Base-by-base conservation (phyloP, 148 eudicot genomes). In the Camellia sinensis region DNA sequence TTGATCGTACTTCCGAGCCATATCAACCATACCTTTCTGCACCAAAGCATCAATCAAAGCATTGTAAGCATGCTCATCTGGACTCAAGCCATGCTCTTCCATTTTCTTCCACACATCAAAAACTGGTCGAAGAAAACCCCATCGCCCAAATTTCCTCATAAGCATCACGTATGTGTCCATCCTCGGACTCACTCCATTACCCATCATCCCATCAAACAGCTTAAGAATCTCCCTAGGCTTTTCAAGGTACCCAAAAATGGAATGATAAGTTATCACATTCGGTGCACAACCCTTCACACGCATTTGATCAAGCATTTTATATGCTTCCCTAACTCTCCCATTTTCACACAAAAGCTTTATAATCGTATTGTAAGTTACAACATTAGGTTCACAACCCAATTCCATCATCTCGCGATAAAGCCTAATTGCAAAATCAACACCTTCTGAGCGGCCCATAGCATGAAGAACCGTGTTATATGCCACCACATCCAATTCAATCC, bases 81-180 rank as follows among this genome's bases (percentile, higher is more conserved):
- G 99, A 86, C 99, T 92, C 75, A 88, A 79, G 14, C 97, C 97
- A 74, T 90, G 90, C 71, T 90, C 92, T 82, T 85, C 85, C 95
- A 94, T 96, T 82, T 90, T 96, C 73, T 94, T 84, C 98, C 99
- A 96, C 69, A 94, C 83, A 61, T 82, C 45, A 44, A 90, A 87
- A 76, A 91, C 89, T 7, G 99, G 99, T 66, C 99, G 81, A 63
- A 96, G 91, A 81, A 96, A 92, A 17, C 99, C 99, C 99, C 98
- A 96, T 66, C 92, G 87, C 71, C 94, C 99, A 84, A 93, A 96
- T 72, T 94, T 96, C 80, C 93, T 88, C 91, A 96, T 90, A 67
- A 96, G 97, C 99, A 94, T 89, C 80, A 93, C 95, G 87, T 86
- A 94, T 2, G 97, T 93, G 81, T 94, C 98, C 89, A 92, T 86